Percentiles rank a stretch among this genome's conserved stretches.
phyloP scores from a whole-genome alignment of 192 early-diverging fungal genomes.

The Backusella morwellensis region DNA sequence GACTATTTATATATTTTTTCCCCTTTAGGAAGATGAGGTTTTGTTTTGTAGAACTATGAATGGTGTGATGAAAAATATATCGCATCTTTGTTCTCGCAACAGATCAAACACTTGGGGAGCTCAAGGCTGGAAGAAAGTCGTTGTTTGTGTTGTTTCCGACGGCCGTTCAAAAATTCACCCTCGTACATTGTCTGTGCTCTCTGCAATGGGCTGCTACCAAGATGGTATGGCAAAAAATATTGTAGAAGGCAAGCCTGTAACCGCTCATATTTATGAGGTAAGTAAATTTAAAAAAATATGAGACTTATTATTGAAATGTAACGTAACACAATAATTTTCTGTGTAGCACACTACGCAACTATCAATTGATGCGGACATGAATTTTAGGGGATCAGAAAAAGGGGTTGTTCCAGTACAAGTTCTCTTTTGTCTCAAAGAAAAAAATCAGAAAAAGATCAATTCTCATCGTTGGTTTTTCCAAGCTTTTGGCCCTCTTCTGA shows the following conservation, averaged over 20 bases:
- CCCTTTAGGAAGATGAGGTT: slow-evolving; percentile 75
- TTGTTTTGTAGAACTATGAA: slow-evolving; percentile 89
- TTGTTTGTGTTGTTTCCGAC: slow-evolving; percentile 76
- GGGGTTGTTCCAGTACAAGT: slow-evolving; percentile 67
- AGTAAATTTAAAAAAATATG: slow-evolving; percentile 6
- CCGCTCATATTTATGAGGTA: slow-evolving; percentile 65
- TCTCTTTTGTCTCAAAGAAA: slow-evolving; percentile 77
- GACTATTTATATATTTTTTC: slow-evolving; percentile 5
- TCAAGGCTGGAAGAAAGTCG: slow-evolving; percentile 78
- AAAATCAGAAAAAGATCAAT: slow-evolving; percentile 66
- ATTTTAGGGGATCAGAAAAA: slow-evolving; percentile 44
- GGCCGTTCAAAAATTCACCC: slow-evolving; percentile 69
- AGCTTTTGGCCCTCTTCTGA: slow-evolving; percentile 55
- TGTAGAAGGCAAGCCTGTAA: slow-evolving; percentile 62
- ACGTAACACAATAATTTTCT: background rate
- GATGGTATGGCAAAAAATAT: slow-evolving; percentile 65
- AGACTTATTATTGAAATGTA: background rate
- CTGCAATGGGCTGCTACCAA: slow-evolving; percentile 77
- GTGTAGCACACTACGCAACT: slow-evolving; percentile 55
- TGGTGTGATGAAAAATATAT: slow-evolving; percentile 87
- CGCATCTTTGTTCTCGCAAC: slow-evolving; percentile 62
- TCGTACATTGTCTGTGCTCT: slow-evolving; percentile 62
- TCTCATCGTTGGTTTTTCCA: slow-evolving; percentile 65
- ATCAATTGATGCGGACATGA: slow-evolving; percentile 53
- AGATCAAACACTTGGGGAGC: slow-evolving; percentile 66